phyloP scores from a whole-genome alignment of 768 basidiomycete species.

The Termitomyces sp. region DNA sequence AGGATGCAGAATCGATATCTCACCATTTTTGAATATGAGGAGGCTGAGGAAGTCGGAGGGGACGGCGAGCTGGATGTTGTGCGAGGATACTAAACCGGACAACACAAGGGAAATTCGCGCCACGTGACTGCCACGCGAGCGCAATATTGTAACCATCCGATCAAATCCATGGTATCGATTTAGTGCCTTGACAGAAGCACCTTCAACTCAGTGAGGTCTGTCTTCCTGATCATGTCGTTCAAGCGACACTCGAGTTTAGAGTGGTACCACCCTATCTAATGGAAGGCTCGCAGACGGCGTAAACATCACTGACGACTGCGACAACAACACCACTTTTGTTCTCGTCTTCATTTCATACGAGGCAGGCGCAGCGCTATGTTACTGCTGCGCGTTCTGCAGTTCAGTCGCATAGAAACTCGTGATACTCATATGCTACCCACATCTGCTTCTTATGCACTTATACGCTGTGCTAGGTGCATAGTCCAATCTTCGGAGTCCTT shows the following conservation, averaged over 20 bases:
- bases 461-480: background rate
- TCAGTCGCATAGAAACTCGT: background rate
- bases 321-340: background rate
- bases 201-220: too few relatives aligned
- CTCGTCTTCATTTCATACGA: background rate
- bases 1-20: constrained; percentile 1
- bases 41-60: constrained; percentile 11
- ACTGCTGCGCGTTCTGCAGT: background rate
- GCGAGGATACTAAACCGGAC: constrained; percentile 4
- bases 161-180: too few relatives aligned
- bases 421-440: background rate
- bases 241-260: too few relatives aligned
- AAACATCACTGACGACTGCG: background rate
- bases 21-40: constrained; percentile 16
- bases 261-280: background rate
- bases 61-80: constrained; percentile 9
- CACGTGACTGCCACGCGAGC: constrained; percentile 13
- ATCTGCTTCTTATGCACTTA: background rate
- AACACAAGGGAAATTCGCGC: background rate
- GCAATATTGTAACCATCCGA: background rate
- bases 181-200: too few relatives aligned
- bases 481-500: background rate
- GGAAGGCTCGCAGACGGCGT: too few relatives aligned
- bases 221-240: background rate
- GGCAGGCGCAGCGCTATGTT: background rate